These are phyloP conservation scores for Paralagenidium karlingii DNA, from an alignment of 352 stramenopile species.

Conservation along the genomic window DNA sequence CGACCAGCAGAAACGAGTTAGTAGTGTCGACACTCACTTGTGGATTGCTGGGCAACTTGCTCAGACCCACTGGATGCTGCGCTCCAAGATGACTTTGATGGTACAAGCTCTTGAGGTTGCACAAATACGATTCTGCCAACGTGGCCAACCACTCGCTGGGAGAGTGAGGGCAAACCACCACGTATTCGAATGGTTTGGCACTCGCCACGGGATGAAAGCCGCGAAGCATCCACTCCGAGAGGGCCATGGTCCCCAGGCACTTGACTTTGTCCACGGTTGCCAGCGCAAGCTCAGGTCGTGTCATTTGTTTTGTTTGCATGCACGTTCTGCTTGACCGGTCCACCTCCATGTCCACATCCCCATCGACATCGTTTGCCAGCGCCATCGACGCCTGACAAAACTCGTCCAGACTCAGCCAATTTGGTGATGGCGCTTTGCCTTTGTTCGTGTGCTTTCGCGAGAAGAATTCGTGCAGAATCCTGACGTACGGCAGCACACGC, in stretches of 20 bases:
- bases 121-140: constrained; percentile 56
- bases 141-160: constrained; percentile 57
- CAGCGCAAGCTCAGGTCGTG: constrained; percentile 26
- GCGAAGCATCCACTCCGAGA: constrained; percentile 70
- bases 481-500: too few species aligned
- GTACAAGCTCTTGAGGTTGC: constrained; percentile 57
- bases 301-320: not conserved
- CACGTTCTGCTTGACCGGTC: not conserved
- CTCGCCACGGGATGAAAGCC: constrained; percentile 46
- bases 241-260: constrained; percentile 27
- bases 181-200: constrained; percentile 59
- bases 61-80: constrained; percentile 35
- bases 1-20: constrained; percentile 41
- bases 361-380: constrained; percentile 5
- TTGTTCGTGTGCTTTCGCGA: too few species aligned
- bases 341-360: constrained; percentile 1
- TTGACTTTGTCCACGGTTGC: constrained; percentile 38
- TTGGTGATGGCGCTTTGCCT: too few species aligned
- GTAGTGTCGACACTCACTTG: constrained; percentile 29
- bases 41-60: constrained; percentile 15
- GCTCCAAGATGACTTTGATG: constrained; percentile 54
- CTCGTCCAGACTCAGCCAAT: constrained; percentile 31
- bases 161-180: constrained; percentile 55
- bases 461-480: too few species aligned
- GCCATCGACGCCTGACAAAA: too few species aligned